These are phyloP conservation scores for Agaricus sinodeliciosus DNA, from an alignment of 768 basidiomycete species.

Conservation along the genomic window DNA sequence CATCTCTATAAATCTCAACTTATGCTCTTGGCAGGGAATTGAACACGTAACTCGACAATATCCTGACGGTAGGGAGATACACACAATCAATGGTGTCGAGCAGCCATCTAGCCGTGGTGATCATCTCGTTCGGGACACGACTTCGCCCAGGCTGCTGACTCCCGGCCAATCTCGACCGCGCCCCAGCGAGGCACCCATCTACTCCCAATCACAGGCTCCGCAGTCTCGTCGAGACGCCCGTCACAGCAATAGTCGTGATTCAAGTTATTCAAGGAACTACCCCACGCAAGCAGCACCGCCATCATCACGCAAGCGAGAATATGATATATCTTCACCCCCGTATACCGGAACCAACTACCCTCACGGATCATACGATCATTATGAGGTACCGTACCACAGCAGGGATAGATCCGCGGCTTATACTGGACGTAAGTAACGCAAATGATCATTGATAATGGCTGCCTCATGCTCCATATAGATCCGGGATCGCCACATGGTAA, in stretches of 20 bases:
- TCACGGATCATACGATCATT: background rate
- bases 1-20: conserved; percentile 1
- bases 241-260: background rate
- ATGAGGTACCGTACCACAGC: too few species aligned
- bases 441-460: too few species aligned
- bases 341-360: background rate
- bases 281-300: background rate
- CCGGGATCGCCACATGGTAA: background rate
- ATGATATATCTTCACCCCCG: conserved; percentile 1
- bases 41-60: conserved; percentile 62
- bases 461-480: too few species aligned
- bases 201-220: background rate
- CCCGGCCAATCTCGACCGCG: background rate
- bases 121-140: conserved; percentile 16
- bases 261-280: background rate
- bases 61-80: conserved; percentile 60
- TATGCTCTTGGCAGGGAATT: conserved; percentile 47
- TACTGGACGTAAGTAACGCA: too few species aligned
- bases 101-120: conserved; percentile 33
- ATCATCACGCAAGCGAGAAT: background rate
- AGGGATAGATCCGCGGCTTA: too few species aligned
- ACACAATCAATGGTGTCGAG: conserved; percentile 64
- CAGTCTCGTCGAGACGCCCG: background rate
- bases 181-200: background rate
- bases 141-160: background rate